Percentiles rank a stretch among this genome's conserved stretches.
These are phyloP conservation scores for Excoecaria agallocha DNA, from an alignment of 345 rosid genomes.

Conservation along the genomic window DNA sequence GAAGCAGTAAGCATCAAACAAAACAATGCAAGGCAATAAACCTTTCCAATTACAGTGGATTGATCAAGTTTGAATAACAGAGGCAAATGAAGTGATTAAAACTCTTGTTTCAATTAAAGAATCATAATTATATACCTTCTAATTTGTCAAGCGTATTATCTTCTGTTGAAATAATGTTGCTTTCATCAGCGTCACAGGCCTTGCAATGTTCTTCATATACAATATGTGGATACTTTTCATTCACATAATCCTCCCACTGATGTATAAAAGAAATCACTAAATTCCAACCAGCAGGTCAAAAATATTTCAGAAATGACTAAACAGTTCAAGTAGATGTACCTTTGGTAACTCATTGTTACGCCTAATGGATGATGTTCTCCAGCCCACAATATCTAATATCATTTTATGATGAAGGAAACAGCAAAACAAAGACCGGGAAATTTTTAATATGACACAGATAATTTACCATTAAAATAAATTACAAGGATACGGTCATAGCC, in stretches of 20 bases:
- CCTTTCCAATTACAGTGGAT: too few species aligned
- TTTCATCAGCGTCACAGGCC: conserved; percentile 47
- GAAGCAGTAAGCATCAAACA: background rate
- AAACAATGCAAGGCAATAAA: background rate
- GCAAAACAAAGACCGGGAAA: background rate
- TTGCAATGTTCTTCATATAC: conserved; percentile 88
- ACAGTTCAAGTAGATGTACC: conserved; percentile 34
- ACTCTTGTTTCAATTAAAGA: conserved; percentile 4
- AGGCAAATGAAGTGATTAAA: background rate
- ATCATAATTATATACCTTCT: conserved; percentile 59
- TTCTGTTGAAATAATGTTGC: conserved; percentile 39
- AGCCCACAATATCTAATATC: conserved; percentile 79
- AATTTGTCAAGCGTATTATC: conserved; percentile 48
- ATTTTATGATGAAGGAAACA: conserved; percentile 43
- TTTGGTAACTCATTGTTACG: conserved; percentile 77
- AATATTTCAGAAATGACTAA: conserved; percentile 6
- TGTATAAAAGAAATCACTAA: conserved; percentile 11
- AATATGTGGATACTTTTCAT: conserved; percentile 84
- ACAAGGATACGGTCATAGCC: conserved; percentile 85
- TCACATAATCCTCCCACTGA: conserved; percentile 67
- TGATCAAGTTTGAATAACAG: too few species aligned
- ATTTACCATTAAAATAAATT: background rate
- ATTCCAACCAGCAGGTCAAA: conserved; percentile 3
- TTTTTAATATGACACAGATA: background rate
- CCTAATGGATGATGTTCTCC: conserved; percentile 96